Base-by-base conservation (phyloP, 2,329 filamentous ascomycete species). In the Paramyrothecium roridum region DNA sequence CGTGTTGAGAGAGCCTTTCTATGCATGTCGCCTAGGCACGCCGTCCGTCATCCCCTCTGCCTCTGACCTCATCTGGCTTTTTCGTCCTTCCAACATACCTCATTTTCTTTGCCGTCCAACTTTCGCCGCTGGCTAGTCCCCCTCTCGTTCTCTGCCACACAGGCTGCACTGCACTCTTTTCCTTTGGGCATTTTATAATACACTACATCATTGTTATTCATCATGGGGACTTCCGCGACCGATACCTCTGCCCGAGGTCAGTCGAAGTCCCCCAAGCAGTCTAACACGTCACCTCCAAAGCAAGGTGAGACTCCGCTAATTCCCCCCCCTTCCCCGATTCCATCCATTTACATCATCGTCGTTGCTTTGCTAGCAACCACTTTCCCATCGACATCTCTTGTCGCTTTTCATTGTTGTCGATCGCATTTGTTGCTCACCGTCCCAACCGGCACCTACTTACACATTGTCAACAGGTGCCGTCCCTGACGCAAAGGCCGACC, bases 231-330 rank as follows among this genome's bases (percentile, higher is more conserved):
- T 71, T 73, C 77, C 62, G 67, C 74, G 63, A 67, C 67, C 61
- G 68, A 69, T 68, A 64, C 70, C 61, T 70, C 71, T 60, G 67
- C 67, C 58, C 64, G 70, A 67, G 74, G 70, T 70, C 71, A 74
- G 65, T 76, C 76, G 60, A 78, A 78, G 70, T 80, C 78, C 63
- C 78, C 79, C 61, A 77, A 76, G 66, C 73, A 73, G 56, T 67
- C 73, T 59, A 75, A 67, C 68, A 75, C 72, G 52, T 73, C 74
- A 55, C 70, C 76, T 63, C 68, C 71, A 49, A 70, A 70, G 55
- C 69, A 70, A 75, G 77, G 78, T 80, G 67, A 70, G 76, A 67
- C 26, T 19, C 22, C 22, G 20, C 30, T 51, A 30, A 21, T 51
- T 30, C 30, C 52, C 57, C 61, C 56, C 52, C 58, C 48, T 19